Conservation (phyloP, 1,284 basidiomycete genomes). For the Schizopora paradoxa region DNA sequence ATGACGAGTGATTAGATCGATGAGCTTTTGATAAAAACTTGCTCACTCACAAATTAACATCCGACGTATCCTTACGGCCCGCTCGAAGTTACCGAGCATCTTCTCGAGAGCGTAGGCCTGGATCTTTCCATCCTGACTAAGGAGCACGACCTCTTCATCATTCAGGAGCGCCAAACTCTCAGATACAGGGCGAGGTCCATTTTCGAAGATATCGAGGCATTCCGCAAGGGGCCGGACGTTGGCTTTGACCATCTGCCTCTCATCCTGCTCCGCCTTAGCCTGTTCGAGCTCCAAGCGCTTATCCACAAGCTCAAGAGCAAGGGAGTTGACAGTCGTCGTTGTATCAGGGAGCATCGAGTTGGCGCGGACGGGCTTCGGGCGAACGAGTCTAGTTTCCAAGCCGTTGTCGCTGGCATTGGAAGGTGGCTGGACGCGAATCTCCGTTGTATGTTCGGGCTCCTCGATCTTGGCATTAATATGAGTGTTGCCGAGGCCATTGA, state of each 20-base stretch:
- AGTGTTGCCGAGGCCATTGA: slow-evolving; percentile 8
- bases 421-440: neutral
- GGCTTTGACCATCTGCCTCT: too few relatives aligned
- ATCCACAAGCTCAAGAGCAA: slow-evolving; percentile 31
- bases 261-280: slow-evolving; percentile 12
- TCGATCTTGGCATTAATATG: slow-evolving; percentile 4
- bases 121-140: slow-evolving; percentile 91
- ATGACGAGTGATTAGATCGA: slow-evolving; percentile 16
- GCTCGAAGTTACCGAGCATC: slow-evolving; percentile 78
- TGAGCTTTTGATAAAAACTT: neutral
- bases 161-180: slow-evolving; percentile 58
- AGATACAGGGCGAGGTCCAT: slow-evolving; percentile 66
- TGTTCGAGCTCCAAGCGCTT: slow-evolving; percentile 30
- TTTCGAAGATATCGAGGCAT: slow-evolving; percentile 82
- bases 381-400: slow-evolving; percentile 20
- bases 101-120: slow-evolving; percentile 94
- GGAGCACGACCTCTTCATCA: slow-evolving; percentile 89
- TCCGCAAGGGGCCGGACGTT: slow-evolving; percentile 69
- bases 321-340: slow-evolving; percentile 19
- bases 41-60: slow-evolving; percentile 81
- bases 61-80: slow-evolving; percentile 85
- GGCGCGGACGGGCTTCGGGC: slow-evolving; percentile 14
- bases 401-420: slow-evolving; percentile 1
- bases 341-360: slow-evolving; percentile 12
- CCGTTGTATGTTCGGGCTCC: neutral